Evolutionary conservation across 2,329 filamentous ascomycete genomes (phyloP), one percentile per base, ranked within the genome.

Genomic region (Ascomycota sp.): DNA sequence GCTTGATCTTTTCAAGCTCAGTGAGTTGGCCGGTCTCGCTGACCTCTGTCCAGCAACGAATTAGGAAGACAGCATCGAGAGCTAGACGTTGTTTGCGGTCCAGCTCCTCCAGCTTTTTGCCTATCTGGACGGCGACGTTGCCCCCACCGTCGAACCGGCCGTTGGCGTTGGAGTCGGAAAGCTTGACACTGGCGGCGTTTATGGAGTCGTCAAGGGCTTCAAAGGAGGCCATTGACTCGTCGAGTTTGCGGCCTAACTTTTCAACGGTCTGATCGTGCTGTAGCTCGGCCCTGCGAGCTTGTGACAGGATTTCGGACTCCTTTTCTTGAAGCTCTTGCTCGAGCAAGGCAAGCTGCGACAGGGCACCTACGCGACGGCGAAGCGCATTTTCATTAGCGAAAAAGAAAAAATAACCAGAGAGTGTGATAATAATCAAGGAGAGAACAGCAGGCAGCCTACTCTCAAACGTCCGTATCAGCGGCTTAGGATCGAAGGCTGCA

Each of bases 21-120:
- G 78, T 76, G 32, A 95, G 63, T 41, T 89, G 74, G 4, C 89
- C 89, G 7, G 76, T 75, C 44, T 93, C 85, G 52, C 76, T 85
- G 41, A 98, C 82, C 45, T 95, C 86, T 25, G 82, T 72, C 86
- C 89, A 98, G 57, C 89, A 98, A 48, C 92, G 79, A 38, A 98
- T 83, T 34, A 98, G 55, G 48, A 95, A 95, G 47, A 80, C 86
- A 35, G 89, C 85, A 57, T 98, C 89, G 48, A 89, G 66, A 21
- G 89, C 89, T 35, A 86, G 65, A 46, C 82, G 75, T 41, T 85
- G 65, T 56, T 98, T 92, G 44, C 82, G 72, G 52, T 98, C 89
- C 35, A 98, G 63, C 50, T 95, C 86, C 56, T 98, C 89, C 8
- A 98, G 61, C 44, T 76, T 75, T 56, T 92, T 83, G 41, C 89